Evolutionary conservation across 768 basidiomycete species (phyloP).

Genomic region (Boletus rubroflammeus): DNA sequence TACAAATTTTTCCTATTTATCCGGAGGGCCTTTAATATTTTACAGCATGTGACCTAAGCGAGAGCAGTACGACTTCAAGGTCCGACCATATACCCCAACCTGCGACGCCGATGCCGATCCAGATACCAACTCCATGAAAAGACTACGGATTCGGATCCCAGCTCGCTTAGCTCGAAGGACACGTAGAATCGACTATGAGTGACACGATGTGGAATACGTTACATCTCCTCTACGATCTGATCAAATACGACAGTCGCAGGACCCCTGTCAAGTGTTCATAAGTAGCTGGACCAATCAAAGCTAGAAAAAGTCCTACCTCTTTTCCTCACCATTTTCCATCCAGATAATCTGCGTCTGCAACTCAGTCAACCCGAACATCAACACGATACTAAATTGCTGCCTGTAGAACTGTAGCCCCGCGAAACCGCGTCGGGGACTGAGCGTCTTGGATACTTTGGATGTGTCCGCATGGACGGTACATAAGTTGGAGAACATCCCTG

Average conservation of each 20-base stretch:
- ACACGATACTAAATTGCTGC: slow-evolving; percentile 37
- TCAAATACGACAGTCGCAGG: slow-evolving; percentile 32
- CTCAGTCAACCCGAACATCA: slow-evolving; percentile 45
- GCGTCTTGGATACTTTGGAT: slow-evolving; percentile 27
- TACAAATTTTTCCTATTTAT: too few relatives aligned
- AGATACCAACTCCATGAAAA: too few relatives aligned
- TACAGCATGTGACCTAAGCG: too few relatives aligned
- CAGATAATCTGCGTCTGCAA: slow-evolving; percentile 45
- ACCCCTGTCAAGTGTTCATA: slow-evolving; percentile 19
- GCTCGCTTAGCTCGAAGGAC: too few relatives aligned
- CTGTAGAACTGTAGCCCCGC: slow-evolving; percentile 30
- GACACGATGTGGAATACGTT: background rate
- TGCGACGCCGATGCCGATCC: too few relatives aligned
- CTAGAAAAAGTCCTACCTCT: slow-evolving; percentile 10
- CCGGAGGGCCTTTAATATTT: too few relatives aligned
- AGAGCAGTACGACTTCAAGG: too few relatives aligned
- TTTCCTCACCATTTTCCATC: slow-evolving; percentile 35
- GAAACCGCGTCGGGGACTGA: slow-evolving; percentile 30
- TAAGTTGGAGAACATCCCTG: slow-evolving; percentile 28
- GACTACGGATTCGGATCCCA: too few relatives aligned
- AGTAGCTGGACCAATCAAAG: background rate
- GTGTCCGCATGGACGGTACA: slow-evolving; percentile 26
- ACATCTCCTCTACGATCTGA: slow-evolving; percentile 30
- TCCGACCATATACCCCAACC: too few relatives aligned
- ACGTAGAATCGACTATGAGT: too few relatives aligned